Conservation (phyloP, 2,329 filamentous ascomycete species). For the Proliferodiscus dingleyae region DNA sequence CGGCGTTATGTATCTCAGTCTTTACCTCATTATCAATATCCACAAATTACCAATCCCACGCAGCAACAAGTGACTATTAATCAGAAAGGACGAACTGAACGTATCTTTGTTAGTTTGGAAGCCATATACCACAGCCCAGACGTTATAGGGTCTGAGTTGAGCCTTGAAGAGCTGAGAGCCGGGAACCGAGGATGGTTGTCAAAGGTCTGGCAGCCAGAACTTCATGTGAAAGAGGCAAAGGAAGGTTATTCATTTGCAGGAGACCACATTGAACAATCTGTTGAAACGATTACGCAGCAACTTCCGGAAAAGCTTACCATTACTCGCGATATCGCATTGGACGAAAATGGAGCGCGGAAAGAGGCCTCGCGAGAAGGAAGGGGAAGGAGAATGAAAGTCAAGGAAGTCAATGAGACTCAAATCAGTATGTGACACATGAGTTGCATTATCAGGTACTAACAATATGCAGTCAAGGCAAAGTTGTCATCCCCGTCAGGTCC, state of each 20-base stretch:
- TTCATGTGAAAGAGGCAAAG: not conserved
- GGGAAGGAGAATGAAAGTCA: constrained; percentile 69
- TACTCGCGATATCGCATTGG: constrained; percentile 38
- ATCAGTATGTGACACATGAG: constrained; percentile 62
- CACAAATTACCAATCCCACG: constrained; percentile 62
- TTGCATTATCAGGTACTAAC: constrained; percentile 29
- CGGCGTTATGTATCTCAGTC: constrained; percentile 56
- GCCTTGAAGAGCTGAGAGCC: constrained; percentile 89
- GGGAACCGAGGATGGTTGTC: constrained; percentile 65
- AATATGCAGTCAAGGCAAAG: constrained; percentile 74
- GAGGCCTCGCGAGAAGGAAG: constrained; percentile 43
- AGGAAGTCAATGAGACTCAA: constrained; percentile 87
- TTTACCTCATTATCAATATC: constrained; percentile 46
- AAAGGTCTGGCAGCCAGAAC: constrained; percentile 46
- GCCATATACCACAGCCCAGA: constrained; percentile 76
- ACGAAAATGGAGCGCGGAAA: constrained; percentile 55
- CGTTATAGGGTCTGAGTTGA: constrained; percentile 68
- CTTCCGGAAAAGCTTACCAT: constrained; percentile 34
- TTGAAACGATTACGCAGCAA: constrained; percentile 20
- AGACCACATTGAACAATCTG: constrained; percentile 11
- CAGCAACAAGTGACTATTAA: constrained; percentile 78
- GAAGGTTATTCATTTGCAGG: constrained; percentile 2
- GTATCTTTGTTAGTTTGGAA: constrained; percentile 81
- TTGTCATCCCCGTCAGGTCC: constrained; percentile 82
- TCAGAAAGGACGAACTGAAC: constrained; percentile 75